A percentile compares a stretch with the other conserved stretches of the same genome.
Evolutionary conservation across 176 grass and related monocot genomes (phyloP).

Genomic region (Luzula sylvatica): DNA sequence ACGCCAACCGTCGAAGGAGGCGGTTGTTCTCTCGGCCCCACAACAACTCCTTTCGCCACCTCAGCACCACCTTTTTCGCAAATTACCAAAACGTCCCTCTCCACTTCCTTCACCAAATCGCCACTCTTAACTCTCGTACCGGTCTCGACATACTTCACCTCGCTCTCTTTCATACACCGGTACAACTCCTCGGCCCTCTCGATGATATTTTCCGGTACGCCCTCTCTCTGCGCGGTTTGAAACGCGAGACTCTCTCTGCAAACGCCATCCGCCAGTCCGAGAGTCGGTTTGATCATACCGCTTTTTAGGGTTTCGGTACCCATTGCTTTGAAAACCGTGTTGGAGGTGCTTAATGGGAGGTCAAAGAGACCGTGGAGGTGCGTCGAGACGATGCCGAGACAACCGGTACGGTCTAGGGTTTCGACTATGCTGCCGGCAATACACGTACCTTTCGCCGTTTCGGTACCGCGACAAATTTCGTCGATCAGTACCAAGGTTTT

Average conservation of each 20-base stretch:
- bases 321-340: conserved; percentile 77
- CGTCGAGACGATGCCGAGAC: conserved; percentile 75
- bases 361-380: conserved; percentile 89
- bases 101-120: conserved; percentile 36
- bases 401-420: conserved; percentile 63
- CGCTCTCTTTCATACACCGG: conserved; percentile 27
- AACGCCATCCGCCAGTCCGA: conserved; percentile 65
- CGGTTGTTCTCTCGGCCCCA: conserved; percentile 69
- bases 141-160: conserved; percentile 14
- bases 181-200: conserved; percentile 73
- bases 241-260: conserved; percentile 92
- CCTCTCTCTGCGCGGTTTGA: conserved; percentile 78
- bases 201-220: conserved; percentile 66
- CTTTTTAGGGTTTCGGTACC: conserved; percentile 41
- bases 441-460: conserved; percentile 90
- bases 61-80: conserved; percentile 54
- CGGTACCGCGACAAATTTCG: conserved; percentile 93
- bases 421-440: conserved; percentile 95
- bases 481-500: conserved; percentile 81
- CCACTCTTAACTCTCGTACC: conserved; percentile 11
- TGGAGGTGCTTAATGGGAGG: conserved; percentile 51
- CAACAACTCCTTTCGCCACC: conserved; percentile 39
- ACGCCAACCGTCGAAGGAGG: conserved; percentile 85
- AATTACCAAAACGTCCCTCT: conserved; percentile 48
- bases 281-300: conserved; percentile 61